A percentile compares a stretch with the other conserved stretches of the same genome.
Conservation (phyloP, 441 rosid species). For the Gossypium lobatum region DNA sequence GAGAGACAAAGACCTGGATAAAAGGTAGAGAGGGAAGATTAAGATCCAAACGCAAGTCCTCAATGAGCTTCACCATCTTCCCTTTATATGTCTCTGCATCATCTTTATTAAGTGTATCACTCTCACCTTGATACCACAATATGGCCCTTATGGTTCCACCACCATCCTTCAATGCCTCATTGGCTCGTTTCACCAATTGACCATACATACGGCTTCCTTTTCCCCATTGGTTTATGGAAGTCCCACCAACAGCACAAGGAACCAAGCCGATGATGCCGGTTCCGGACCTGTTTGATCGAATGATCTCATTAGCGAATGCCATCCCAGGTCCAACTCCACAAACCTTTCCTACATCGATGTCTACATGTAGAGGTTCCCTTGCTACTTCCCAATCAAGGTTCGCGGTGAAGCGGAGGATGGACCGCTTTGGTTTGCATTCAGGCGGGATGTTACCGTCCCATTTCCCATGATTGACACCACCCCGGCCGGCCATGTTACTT, state of each 20-base stretch:
- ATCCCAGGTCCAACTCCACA: constrained; percentile 83
- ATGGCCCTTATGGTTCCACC: constrained; percentile 46
- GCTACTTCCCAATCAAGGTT: constrained; percentile 57
- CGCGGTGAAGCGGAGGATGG: constrained; percentile 46
- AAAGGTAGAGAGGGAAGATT: constrained; percentile 50
- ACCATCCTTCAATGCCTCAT: constrained; percentile 30
- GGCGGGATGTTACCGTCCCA: constrained; percentile 71
- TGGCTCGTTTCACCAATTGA: constrained; percentile 41
- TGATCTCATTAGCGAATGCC: constrained; percentile 55
- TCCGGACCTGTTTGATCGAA: constrained; percentile 26
- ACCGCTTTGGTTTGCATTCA: constrained; percentile 53
- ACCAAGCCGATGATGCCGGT: constrained; percentile 58
- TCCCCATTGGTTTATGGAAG: constrained; percentile 55
- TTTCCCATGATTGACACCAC: constrained; percentile 51
- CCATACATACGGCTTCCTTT: constrained; percentile 50
- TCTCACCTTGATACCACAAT: constrained; percentile 89
- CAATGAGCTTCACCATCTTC: constrained; percentile 43
- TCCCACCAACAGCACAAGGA: constrained; percentile 84
- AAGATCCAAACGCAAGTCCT: constrained; percentile 52
- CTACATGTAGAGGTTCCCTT: constrained; percentile 71
- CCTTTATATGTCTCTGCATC: constrained; percentile 46
- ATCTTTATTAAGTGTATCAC: constrained; percentile 39
- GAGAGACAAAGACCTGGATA: constrained; percentile 42
- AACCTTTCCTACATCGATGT: constrained; percentile 51
- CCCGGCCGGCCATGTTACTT: constrained; percentile 95